Evolutionary conservation across 768 basidiomycete species (phyloP).

Genomic region (Trametopsis cervina): DNA sequence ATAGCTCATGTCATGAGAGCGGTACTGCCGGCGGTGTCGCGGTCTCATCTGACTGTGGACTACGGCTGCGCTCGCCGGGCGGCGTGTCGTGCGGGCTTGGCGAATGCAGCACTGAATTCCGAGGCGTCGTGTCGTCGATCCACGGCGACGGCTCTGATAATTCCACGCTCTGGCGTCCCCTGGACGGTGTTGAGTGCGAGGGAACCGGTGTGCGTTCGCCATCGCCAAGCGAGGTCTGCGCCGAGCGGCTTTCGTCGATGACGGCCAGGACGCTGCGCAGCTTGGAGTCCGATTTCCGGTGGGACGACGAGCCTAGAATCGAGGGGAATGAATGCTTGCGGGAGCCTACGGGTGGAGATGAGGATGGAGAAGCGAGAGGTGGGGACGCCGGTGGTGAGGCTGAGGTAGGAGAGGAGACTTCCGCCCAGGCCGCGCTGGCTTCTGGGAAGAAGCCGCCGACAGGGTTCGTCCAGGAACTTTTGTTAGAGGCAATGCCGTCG

Average conservation of each 20-base stretch:
- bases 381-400: conserved; percentile 18
- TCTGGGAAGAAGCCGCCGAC: conserved; percentile 41
- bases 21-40: conserved; percentile 11
- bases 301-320: conserved; percentile 17
- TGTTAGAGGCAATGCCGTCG: conserved; percentile 17
- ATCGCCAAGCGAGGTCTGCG: conserved; percentile 18
- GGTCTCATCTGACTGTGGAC: conserved; percentile 26
- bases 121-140: conserved; percentile 37
- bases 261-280: conserved; percentile 66
- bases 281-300: conserved; percentile 57
- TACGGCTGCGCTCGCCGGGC: conserved; percentile 21
- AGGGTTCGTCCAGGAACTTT: conserved; percentile 41
- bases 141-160: neutral
- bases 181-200: neutral
- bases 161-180: neutral
- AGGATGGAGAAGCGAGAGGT: conserved; percentile 14
- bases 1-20: conserved; percentile 18
- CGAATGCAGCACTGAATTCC: conserved; percentile 30
- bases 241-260: conserved; percentile 47
- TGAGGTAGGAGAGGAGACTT: conserved; percentile 13
- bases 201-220: neutral
- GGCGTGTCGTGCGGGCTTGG: conserved; percentile 16
- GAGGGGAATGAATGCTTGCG: conserved; percentile 51
- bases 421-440: conserved; percentile 26
- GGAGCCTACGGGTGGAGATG: conserved; percentile 18